Base-by-base conservation (phyloP, 768 basidiomycete genomes). In the Pilatotrama ljubarskyi region DNA sequence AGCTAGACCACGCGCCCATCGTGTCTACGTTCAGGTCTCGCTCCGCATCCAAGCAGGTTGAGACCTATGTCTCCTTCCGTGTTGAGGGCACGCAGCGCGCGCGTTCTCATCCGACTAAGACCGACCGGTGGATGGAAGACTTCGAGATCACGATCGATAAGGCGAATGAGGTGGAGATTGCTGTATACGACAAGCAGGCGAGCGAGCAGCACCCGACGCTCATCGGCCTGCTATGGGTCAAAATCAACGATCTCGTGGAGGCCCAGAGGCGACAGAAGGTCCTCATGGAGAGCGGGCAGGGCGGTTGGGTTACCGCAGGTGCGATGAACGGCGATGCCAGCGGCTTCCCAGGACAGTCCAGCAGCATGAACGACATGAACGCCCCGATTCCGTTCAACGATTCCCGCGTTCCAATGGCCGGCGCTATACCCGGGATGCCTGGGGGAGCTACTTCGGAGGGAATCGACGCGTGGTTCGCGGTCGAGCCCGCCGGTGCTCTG, bases 101-200 rank as follows among this genome's bases (percentile, higher is more conserved):
- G 5, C 86, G 88, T 58, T 95, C 95, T 0, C 94, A 96, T 71
- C 91, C 93, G 8, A 88, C 94, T 10, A 87, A 94, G 59, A 97
- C 90, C 26, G 97, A 98, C 75, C 87, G 91, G 44, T 99, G 97
- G 97, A 93, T 93, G 71, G 95, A 99, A 74, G 92, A 95, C 59
- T 98, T 98, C 63, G 94, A 96, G 74, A 93, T 99, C 59, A 81
- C 88, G 0, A 91, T 98, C 40, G 96, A 98, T 78, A 98, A 98
- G 75, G 95, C 96, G 14, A 98, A 96, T 71, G 97, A 99, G 79
- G 91, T 98, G 49, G 97, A 98, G 76, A 88, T 99, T 51, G 91
- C 93, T 29, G 84, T 99, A 32, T 95, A 94, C 68, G 97, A 99
- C 75, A 93, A 93, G 66, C 91, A 92, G 68, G 83, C 84, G 18